Conservation (phyloP, 495 filamentous ascomycete species). For the Penicillium salamii region DNA sequence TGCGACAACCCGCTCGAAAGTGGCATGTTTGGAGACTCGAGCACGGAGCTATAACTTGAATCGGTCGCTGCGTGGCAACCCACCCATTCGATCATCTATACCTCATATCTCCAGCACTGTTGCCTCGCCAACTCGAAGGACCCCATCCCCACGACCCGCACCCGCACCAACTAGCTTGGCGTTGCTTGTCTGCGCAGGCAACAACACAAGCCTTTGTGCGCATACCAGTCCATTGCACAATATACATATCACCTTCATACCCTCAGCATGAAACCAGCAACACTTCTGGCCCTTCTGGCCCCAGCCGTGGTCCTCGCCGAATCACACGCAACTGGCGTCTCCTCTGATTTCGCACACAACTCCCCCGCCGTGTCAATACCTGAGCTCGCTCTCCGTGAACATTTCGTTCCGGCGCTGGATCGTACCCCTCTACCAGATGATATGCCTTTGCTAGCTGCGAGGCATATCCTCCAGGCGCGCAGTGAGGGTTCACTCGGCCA, state of each 20-base stretch:
- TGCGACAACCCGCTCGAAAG: background rate
- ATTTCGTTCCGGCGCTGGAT: conserved; percentile 5
- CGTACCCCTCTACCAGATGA: background rate
- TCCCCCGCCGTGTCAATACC: conserved; percentile 30
- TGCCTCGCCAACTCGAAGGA: conserved; percentile 27
- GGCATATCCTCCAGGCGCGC: conserved; percentile 31
- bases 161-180: conserved; percentile 27
- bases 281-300: conserved; percentile 29
- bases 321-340: conserved; percentile 17
- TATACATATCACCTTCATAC: background rate
- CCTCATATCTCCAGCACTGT: conserved; percentile 6
- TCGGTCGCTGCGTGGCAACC: background rate
- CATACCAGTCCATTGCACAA: conserved; percentile 1
- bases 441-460: conserved; percentile 2
- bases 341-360: conserved; percentile 24
- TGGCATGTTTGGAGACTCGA: conserved; percentile 2
- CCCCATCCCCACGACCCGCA: conserved; percentile 17
- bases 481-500: conserved; percentile 47
- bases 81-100: background rate
- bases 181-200: conserved; percentile 24
- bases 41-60: background rate
- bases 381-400: conserved; percentile 11
- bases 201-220: background rate
- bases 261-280: conserved; percentile 30
- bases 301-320: conserved; percentile 33